Evolutionary conservation across 345 rosid genomes (phyloP).

Genomic region (Gossypium sturtianum): DNA sequence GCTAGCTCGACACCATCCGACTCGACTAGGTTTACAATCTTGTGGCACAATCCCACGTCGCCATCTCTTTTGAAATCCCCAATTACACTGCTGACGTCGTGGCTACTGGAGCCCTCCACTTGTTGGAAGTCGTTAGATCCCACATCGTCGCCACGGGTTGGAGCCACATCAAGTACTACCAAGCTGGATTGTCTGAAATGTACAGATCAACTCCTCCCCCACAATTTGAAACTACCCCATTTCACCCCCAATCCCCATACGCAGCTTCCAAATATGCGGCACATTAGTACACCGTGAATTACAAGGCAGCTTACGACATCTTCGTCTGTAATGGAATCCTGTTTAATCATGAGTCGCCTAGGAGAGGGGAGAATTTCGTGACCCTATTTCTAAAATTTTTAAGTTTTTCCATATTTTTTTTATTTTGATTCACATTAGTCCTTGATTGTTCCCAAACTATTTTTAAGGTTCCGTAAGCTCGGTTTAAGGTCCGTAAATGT

Average conservation of each 20-base stretch:
- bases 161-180: slow-evolving; percentile 59
- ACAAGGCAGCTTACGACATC: slow-evolving; percentile 78
- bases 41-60: slow-evolving; percentile 91
- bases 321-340: slow-evolving; percentile 85
- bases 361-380: slow-evolving; percentile 88
- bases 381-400: slow-evolving; percentile 17
- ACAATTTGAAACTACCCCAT: slow-evolving; percentile 62
- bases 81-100: slow-evolving; percentile 92
- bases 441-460: neutral
- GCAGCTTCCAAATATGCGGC: slow-evolving; percentile 88
- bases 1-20: slow-evolving; percentile 79
- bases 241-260: slow-evolving; percentile 94
- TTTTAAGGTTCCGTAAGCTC: too few species aligned
- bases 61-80: slow-evolving; percentile 90
- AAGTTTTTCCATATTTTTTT: too few species aligned
- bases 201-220: slow-evolving; percentile 93
- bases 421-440: too few species aligned
- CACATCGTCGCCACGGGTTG: slow-evolving; percentile 69
- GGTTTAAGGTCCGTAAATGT: too few species aligned
- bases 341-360: slow-evolving; percentile 88
- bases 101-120: slow-evolving; percentile 85
- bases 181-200: slow-evolving; percentile 95
- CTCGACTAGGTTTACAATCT: slow-evolving; percentile 93
- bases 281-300: slow-evolving; percentile 94
- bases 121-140: slow-evolving; percentile 89